Base-by-base conservation (phyloP, 176 grass and related monocot species). In the Raddia guianensis region DNA sequence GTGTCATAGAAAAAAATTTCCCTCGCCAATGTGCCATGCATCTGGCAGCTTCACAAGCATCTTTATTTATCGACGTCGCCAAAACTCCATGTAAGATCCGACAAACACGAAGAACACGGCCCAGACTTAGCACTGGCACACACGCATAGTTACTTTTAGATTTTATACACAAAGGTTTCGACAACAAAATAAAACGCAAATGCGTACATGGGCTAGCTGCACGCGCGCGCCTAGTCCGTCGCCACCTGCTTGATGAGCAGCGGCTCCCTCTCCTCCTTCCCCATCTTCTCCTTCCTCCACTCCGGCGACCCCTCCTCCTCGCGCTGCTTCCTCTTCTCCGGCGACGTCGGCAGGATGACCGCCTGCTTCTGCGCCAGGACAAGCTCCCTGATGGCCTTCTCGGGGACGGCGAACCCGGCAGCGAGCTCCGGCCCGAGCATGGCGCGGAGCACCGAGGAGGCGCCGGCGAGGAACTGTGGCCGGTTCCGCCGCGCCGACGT, bases 401-500 rank as follows among this genome's bases (percentile, higher is more conserved):
- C 88, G 7, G 59, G 74, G 14, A 87, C 45, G 59, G 84, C 96
- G 75, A 98, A 87, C 56, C 68, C 92, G 18, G 86, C 90, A 12
- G 96, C 90, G 37, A 98, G 72, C 84, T 95, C 96, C 37, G 92
- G 88, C 0, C 96, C 92, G 13, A 93, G 72, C 82, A 98, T 88
- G 0, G 68, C 32, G 49, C 73, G 70, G 74, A 98, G 79, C 43
- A 98, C 46, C 1, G 96, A 98, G 63, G 72, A 46, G 20, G 54
- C 56, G 19, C 96, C 92, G 14, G 66, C 72, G 45, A 93, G 68
- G 83, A 98, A 98, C 88, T 98, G 92, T 33, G 92, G 90, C 33
- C 74, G 75, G 81, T 95, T 98, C 9, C 72, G 74, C 43, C 76
- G 74, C 42, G 96, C 92, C 73, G 90, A 98, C 45, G 92, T 95